Evolutionary conservation across 257 asterid genomes (phyloP), one percentile per base, ranked within the genome.

Genomic region (Solanum tacnaense): DNA sequence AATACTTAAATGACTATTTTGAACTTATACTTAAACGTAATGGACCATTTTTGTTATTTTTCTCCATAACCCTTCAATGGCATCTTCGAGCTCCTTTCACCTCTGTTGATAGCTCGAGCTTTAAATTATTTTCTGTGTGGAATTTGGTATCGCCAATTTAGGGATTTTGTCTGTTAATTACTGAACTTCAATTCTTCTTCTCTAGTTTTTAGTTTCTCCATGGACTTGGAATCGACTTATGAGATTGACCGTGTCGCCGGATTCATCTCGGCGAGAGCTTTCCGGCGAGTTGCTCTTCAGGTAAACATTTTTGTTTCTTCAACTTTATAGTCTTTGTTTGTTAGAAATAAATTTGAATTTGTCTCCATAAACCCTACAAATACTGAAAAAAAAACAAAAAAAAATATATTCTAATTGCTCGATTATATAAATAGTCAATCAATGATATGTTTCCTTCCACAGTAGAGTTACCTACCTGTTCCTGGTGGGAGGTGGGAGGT

Each of bases 261-360:
- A 13, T 72, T 72, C 35, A 86, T 86, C 27, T 72, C 41, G 9
- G 36, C 25, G 25, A 73, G 46, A 86, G 88, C 31, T 44, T 86
- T 86, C 60, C 67, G 56, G 0, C 67, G 88, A 86, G 84, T 86
- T 46, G 88, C 88, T 49, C 88, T 86, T 62, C 88, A 86, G 88
- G 88, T 86, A 46, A 18, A 39, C 38, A 31, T 38, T 71, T 71
- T 36, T 46, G 46, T 44, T 56, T 72, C 23, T 86, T 5, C 70
- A 39, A 18, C 1, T 86, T 86, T 44, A 38, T 5, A 6, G 39
- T 39, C 2, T n/a, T 70, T 71, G 21, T 49, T 72, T 32, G 2
- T 13, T 49, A 32, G 20, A 73, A 31, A 34, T 73, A 46, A 46
- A 18, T 16, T 18, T 27, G 41, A 81, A 46, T 9, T 46, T 46